Conservation (phyloP, 2,329 filamentous ascomycete species). For the Cyphellophora attinorum region DNA sequence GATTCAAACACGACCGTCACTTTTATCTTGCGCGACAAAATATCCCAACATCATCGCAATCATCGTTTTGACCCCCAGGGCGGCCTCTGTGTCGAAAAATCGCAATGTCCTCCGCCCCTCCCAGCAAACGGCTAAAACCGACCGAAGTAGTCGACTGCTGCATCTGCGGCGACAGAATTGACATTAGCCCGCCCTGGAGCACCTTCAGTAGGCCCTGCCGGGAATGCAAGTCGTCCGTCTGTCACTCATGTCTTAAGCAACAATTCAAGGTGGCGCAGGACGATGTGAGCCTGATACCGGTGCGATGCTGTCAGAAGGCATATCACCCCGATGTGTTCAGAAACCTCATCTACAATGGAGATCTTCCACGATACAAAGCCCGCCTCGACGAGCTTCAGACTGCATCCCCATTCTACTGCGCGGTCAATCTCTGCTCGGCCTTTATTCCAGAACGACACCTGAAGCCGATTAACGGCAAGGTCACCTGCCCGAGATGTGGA, state of each 20-base stretch:
- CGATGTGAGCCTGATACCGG: conserved; percentile 11
- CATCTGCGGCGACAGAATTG: conserved; percentile 2
- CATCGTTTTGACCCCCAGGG: no score
- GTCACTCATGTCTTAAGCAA: conserved; percentile 11
- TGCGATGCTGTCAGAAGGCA: conserved; percentile 29
- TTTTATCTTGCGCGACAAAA: no score
- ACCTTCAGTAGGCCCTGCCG: conserved; percentile 11
- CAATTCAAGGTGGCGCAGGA: conserved; percentile 9
- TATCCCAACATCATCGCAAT: no score
- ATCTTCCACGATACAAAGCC: conserved; percentile 28
- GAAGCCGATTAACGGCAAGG: conserved; percentile 9
- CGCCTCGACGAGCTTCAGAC: conserved; percentile 42
- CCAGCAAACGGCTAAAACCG: conserved; percentile 4
- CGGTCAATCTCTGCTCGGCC: conserved; percentile 36
- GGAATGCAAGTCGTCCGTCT: conserved; percentile 7
- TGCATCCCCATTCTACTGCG: conserved; percentile 38
- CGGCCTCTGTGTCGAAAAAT: no score
- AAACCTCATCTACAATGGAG: conserved; percentile 24
- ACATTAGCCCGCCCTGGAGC: conserved; percentile 1
- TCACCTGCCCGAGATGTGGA: conserved; percentile 36
- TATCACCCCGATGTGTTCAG: conserved; percentile 33
- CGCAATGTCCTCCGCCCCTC: not conserved
- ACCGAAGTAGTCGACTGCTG: not conserved
- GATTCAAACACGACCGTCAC: no score
- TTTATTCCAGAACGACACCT: conserved; percentile 34